Evolutionary conservation across 345 rosid genomes (phyloP), one percentile per base, ranked within the genome.

Genomic region (Ceriops tagal): DNA sequence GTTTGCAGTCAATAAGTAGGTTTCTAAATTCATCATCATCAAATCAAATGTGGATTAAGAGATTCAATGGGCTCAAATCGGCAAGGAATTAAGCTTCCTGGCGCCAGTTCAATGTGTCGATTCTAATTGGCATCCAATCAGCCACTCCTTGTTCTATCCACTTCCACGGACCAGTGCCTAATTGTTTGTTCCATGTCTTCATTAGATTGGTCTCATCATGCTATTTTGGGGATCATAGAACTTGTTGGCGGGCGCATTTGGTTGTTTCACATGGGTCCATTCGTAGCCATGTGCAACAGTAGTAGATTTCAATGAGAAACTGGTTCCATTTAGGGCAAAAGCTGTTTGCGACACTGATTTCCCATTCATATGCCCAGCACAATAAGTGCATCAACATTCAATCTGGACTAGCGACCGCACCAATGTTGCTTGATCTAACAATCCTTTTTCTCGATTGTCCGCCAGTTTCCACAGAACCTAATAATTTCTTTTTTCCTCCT

Each of bases 231-330:
- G 24, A n/a, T 53, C 1, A 2, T 6, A 53, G 10, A 6, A n/a
- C 22, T 53, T n/a, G 11, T 20, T 53, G 57, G 26, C 26, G 5
- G 49, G 49, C 13, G 18, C 18, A 13, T 43, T 43, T 43, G 5
- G 5, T 43, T 43, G 49, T 13, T 43, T 43, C 49, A 3, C 16
- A 43, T 13, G 49, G 67, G 66, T 21, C 64, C 53, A 37, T 27
- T 68, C 46, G 30, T 27, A 1, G 37, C 67, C 77, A 60, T 69
- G 74, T 77, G 77, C 81, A 32, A 5, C 49, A 3, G 0, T 13
- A 3, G 11, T 34, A 20, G 52, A 51, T 67, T 67, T 52, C 61
- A 22, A 56, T 20, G 32, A 59, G 46, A 64, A 46, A 47, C 49
- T 49, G 15, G 5, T 66, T 71, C 62, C 61, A 51, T 37, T 67